Conservation (phyloP, 805 yeast genomes). For the Myxozyma sirexii region DNA sequence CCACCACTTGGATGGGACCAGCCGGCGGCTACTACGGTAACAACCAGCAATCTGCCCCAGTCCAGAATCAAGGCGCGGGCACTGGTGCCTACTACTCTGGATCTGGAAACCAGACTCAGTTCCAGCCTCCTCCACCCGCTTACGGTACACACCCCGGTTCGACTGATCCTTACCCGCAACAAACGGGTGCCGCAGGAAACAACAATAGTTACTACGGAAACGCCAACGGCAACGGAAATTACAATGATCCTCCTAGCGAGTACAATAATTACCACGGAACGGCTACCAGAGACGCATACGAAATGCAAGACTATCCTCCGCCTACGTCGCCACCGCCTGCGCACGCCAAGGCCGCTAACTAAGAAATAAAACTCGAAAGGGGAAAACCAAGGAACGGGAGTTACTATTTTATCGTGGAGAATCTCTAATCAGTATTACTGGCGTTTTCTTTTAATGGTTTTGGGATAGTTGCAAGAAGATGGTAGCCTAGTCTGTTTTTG, state of each 20-base stretch:
- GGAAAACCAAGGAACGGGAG: too few relatives aligned
- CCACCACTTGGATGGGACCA: constrained; percentile 28
- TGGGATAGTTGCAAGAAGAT: too few relatives aligned
- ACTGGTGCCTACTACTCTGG: constrained; percentile 27
- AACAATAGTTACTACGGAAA: constrained; percentile 6
- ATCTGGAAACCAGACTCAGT: constrained; percentile 7
- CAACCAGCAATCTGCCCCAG: background rate
- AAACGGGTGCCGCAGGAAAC: background rate
- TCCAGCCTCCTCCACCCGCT: constrained; percentile 24
- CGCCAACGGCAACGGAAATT: background rate
- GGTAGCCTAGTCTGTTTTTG: too few relatives aligned
- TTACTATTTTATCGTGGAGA: too few relatives aligned
- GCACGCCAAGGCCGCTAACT: background rate
- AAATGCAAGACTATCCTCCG: constrained; percentile 21
- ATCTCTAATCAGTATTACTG: background rate
- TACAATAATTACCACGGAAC: constrained; percentile 5
- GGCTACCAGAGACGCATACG: constrained; percentile 18
- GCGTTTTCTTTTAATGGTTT: too few relatives aligned
- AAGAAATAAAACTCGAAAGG: background rate
- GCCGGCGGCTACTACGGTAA: constrained; percentile 14
- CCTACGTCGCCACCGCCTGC: constrained; percentile 27
- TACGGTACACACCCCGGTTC: constrained; percentile 6
- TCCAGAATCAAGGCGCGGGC: constrained; percentile 6
- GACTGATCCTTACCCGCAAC: constrained; percentile 5
- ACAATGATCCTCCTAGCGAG: background rate